Percentiles rank a stretch among this genome's conserved stretches.
phyloP scores from a whole-genome alignment of 139 green algal genomes.

The Pedinophyceae sp. region DNA sequence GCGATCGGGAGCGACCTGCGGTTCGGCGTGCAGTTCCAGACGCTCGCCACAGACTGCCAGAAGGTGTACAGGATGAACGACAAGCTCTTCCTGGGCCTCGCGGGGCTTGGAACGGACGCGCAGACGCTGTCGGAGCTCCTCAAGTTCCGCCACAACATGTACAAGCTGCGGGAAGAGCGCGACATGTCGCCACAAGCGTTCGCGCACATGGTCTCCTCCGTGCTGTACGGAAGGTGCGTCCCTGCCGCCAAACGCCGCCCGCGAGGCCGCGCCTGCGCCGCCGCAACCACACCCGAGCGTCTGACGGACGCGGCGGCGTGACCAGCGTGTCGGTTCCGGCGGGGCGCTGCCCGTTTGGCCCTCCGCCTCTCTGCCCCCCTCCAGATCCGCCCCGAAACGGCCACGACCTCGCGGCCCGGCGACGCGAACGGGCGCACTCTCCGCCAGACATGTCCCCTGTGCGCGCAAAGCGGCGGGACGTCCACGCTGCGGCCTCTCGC shows the following conservation, averaged over 20 bases:
- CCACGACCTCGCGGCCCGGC: too few species aligned
- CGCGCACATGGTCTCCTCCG: conserved; percentile 70
- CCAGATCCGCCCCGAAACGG: too few species aligned
- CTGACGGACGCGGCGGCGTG: too few species aligned
- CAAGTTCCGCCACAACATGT: conserved; percentile 78
- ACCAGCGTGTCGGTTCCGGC: too few species aligned
- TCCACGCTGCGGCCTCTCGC: not conserved
- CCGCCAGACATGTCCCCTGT: too few species aligned
- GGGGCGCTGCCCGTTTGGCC: too few species aligned
- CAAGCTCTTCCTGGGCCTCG: conserved; percentile 80
- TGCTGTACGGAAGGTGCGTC: conserved; percentile 88
- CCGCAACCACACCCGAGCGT: too few species aligned
- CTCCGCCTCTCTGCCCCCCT: too few species aligned
- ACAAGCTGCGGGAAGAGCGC: conserved; percentile 90
- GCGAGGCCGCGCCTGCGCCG: too few species aligned
- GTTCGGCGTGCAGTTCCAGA: conserved; percentile 93
- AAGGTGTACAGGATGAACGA: conserved; percentile 91
- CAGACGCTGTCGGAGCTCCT: conserved; percentile 52
- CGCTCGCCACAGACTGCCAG: conserved; percentile 84
- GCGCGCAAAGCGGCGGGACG: too few species aligned
- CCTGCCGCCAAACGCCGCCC: too few species aligned
- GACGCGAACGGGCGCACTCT: too few species aligned
- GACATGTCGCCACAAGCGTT: conserved; percentile 91
- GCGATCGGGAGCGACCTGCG: conserved; percentile 91
- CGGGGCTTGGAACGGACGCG: conserved; percentile 80